Evolutionary conservation across 306 rosid genomes (phyloP), one percentile per base, ranked within the genome.

Genomic region (Cicer yamashitae): DNA sequence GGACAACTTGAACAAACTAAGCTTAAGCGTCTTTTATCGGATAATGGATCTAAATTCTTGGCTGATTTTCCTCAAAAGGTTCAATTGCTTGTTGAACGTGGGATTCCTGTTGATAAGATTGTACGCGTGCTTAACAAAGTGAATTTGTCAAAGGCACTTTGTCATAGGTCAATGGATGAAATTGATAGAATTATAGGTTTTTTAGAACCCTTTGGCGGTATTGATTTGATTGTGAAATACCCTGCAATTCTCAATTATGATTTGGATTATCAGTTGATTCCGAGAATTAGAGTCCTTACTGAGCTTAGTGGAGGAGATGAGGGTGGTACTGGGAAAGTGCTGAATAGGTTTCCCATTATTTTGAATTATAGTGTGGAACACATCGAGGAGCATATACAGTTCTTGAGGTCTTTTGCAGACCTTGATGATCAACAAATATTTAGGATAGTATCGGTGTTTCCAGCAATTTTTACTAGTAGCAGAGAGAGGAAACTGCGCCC

Each of bases 401-500:
- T 92, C 6, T 48, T 92, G 52, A 87, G 88, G 83, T 86, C 88
- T 4, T 88, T 87, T 77, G 96, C 78, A 14, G 90, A 87, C 15
- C 62, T 92, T 51, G 84, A 60, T 61, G 87, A 88, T 44, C 64
- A 56, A 48, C 73, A 90, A 70, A 88, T 92, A 50, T 90, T 88
- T 86, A 91, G 78, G 75, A 73, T 92, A 41, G 46, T 90, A 10
- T 86, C 75, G 52, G 89, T 82, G 1, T 90, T 80, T 51, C 98
- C 96, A 0, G 78, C 80, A 66, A 76, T 92, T 43, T 74, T 92
- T 46, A 88, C 90, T 57, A 81, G 86, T 25, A 92, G 94, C 65
- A 83, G 87, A 75, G 94, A 88, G 79, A 87, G 91, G 90, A 92
- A 92, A 81, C 64, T 92, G 82, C 86, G 71, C 59, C 96, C 98